These are phyloP conservation scores for Hypoxylon sp. DNA, from an alignment of 2,329 filamentous ascomycete species.

Conservation along the genomic window DNA sequence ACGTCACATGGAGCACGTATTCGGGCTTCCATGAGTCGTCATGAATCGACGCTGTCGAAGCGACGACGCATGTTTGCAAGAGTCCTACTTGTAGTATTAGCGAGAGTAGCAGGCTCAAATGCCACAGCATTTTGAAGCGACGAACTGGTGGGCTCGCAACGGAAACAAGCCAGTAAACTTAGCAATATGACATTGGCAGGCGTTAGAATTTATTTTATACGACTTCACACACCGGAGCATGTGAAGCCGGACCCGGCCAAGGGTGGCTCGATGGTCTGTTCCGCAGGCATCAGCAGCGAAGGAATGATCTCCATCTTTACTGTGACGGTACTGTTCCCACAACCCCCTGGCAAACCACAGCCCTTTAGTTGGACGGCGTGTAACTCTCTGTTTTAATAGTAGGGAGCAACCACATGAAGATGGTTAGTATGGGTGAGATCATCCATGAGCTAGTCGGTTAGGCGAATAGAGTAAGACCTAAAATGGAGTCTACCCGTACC, in stretches of 20 bases:
- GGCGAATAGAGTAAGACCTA: slow-evolving; percentile 37
- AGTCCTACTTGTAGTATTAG: slow-evolving; percentile 44
- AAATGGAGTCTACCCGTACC: slow-evolving; percentile 40
- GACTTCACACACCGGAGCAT: slow-evolving; percentile 25
- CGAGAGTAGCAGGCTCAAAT: slow-evolving; percentile 42
- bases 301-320: slow-evolving; percentile 40
- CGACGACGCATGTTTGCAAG: slow-evolving; percentile 44
- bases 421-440: slow-evolving; percentile 32
- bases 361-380: slow-evolving; percentile 36
- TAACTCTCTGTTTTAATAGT: slow-evolving; percentile 45
- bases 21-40: slow-evolving; percentile 52
- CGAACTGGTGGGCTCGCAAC: slow-evolving; percentile 31
- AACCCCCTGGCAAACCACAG: slow-evolving; percentile 31
- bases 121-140: slow-evolving; percentile 48
- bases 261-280: slow-evolving; percentile 23
- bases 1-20: slow-evolving; percentile 51
- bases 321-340: slow-evolving; percentile 27
- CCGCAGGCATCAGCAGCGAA: slow-evolving; percentile 28
- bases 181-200: slow-evolving; percentile 26
- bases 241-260: slow-evolving; percentile 27
- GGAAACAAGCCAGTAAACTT: slow-evolving; percentile 43
- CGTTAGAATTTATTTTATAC: slow-evolving; percentile 41
- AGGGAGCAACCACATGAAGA: slow-evolving; percentile 40
- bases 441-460: slow-evolving; percentile 32
- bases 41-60: slow-evolving; percentile 46